Conservation (phyloP, 345 rosid genomes). For the Nasturtium officinale region DNA sequence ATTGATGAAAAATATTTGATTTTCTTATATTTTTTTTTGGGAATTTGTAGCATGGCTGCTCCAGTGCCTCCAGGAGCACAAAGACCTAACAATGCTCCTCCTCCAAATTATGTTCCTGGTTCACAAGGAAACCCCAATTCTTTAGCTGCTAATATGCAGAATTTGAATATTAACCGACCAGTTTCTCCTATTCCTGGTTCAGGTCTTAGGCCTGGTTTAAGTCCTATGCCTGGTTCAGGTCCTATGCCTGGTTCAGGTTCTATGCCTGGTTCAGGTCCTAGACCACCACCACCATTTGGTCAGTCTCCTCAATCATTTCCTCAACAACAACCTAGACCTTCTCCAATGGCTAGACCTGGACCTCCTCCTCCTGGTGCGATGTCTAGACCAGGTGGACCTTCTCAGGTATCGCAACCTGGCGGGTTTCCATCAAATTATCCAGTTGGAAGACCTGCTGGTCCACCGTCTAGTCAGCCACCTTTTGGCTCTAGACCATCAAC, state of each 20-base stretch:
- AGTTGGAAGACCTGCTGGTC: slow-evolving; percentile 54
- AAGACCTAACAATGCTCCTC: slow-evolving; percentile 53
- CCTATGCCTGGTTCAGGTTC: slow-evolving; percentile 43
- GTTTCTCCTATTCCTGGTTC: slow-evolving; percentile 48
- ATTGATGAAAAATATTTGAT: background rate
- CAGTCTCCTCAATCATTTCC: slow-evolving; percentile 43
- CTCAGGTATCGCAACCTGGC: slow-evolving; percentile 48
- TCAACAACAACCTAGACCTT: slow-evolving; percentile 48
- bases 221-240: slow-evolving; percentile 36
- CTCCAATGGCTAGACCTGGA: slow-evolving; percentile 67
- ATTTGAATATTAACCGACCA: slow-evolving; percentile 58
- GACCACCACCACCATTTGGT: slow-evolving; percentile 54
- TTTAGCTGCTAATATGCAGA: slow-evolving; percentile 67
- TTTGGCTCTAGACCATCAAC: slow-evolving; percentile 45
- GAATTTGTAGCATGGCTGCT: slow-evolving; percentile 59
- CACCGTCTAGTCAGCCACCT: slow-evolving; percentile 55
- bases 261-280: slow-evolving; percentile 49
- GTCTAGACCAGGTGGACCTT: slow-evolving; percentile 55
- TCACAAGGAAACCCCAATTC: slow-evolving; percentile 45
- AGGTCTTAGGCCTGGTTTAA: slow-evolving; percentile 19
- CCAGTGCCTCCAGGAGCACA: slow-evolving; percentile 91
- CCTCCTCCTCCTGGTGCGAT: slow-evolving; percentile 49
- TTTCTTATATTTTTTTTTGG: background rate
- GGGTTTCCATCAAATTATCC: slow-evolving; percentile 53
- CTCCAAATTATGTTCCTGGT: slow-evolving; percentile 55